Conservation (phyloP, 805 yeast genomes). For the Yarrowia sp. region DNA sequence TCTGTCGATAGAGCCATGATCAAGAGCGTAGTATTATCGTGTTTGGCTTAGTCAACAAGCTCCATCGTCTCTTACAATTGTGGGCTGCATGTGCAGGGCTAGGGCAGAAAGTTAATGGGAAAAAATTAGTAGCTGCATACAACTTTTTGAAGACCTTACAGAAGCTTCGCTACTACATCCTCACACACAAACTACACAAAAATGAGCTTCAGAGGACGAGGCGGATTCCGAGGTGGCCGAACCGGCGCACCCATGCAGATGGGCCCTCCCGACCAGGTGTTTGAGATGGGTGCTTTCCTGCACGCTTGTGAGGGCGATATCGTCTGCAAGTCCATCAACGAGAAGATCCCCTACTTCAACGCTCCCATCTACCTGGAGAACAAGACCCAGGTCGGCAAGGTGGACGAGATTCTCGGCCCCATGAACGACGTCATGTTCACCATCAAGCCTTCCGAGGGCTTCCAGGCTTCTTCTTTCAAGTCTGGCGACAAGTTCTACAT, state of each 20-base stretch:
- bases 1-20: conserved; percentile 19
- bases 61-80: not conserved
- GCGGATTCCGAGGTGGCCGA: conserved; percentile 71
- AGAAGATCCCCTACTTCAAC: conserved; percentile 95
- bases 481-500: conserved; percentile 95
- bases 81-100: conserved; percentile 11
- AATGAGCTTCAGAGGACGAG: conserved; percentile 70
- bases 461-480: conserved; percentile 90
- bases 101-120: conserved; percentile 35
- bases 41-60: conserved; percentile 9
- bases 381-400: conserved; percentile 95
- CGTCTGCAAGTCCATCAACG: conserved; percentile 92
- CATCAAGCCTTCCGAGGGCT: conserved; percentile 94
- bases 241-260: conserved; percentile 76
- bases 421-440: conserved; percentile 98
- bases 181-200: conserved; percentile 1
- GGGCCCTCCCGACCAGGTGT: conserved; percentile 97
- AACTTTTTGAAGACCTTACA: conserved; percentile 1
- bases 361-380: conserved; percentile 98
- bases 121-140: conserved; percentile 30
- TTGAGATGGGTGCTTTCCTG: conserved; percentile 92
- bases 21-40: not conserved
- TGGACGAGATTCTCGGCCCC: conserved; percentile 98
- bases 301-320: conserved; percentile 97
- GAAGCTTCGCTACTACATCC: conserved; percentile 37